Percentiles rank a stretch among this genome's conserved stretches.
phyloP scores from a whole-genome alignment of 2,329 filamentous ascomycete genomes.

The Hypoxylon sp. region DNA sequence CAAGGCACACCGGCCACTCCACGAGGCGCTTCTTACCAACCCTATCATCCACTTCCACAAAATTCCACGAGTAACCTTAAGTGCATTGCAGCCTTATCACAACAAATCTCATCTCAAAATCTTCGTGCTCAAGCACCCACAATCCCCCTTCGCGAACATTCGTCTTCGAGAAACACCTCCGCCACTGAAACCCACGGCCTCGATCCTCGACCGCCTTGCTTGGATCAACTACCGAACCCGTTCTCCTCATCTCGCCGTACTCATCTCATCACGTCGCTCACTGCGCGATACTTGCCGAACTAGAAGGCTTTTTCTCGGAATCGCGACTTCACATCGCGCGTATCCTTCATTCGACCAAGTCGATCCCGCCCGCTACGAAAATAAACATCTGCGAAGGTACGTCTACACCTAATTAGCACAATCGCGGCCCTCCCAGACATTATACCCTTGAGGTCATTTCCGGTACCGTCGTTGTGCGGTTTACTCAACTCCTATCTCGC shows the following conservation, averaged over 20 bases:
- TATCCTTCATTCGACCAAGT: conserved; percentile 22
- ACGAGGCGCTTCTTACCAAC: conserved; percentile 22
- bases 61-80: conserved; percentile 17
- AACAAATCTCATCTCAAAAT: conserved; percentile 11
- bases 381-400: conserved; percentile 31
- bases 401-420: conserved; percentile 9
- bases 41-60: conserved; percentile 8
- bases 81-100: conserved; percentile 23
- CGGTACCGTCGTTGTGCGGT: background rate
- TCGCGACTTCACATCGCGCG: conserved; percentile 14
- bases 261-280: background rate
- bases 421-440: background rate
- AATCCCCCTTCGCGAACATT: conserved; percentile 19
- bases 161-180: conserved; percentile 11
- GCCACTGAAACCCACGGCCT: conserved; percentile 10
- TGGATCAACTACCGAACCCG: conserved; percentile 7
- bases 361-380: background rate
- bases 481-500: background rate
- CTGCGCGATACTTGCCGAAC: background rate
- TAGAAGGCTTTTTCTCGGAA: conserved; percentile 9
- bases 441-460: background rate
- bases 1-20: conserved; percentile 10
- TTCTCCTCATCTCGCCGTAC: conserved; percentile 6
- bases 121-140: conserved; percentile 17
- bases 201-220: conserved; percentile 9